Evolutionary conservation across 306 rosid genomes (phyloP), one percentile per base, ranked within the genome.

Genomic region (Begonia peltatifolia): DNA sequence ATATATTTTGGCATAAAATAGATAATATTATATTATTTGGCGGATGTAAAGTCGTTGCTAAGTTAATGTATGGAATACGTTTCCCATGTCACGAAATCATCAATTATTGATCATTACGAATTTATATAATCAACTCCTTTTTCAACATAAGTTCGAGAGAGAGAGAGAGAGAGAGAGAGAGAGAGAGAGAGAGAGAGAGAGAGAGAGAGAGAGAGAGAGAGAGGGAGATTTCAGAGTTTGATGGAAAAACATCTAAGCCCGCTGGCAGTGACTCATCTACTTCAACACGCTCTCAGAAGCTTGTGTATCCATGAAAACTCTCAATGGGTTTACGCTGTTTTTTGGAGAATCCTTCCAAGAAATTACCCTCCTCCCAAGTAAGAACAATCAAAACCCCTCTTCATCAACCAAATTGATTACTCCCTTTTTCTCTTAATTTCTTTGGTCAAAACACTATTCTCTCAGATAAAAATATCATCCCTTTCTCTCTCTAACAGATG

Each of bases 401-500:
- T 17, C 1, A 17, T 17, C 18, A 17, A 17, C 18, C 18, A 17
- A 1, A 43, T 43, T 11, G n/a, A 11, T 11, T 43, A 5, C 47
- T 10, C n/a, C 11, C 0, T 43, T 43, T 15, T 58, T 30, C 46
- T 8, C 4, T 14, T 25, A 25, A 25, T 25, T 25, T 25, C 35
- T 6, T 25, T 17, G 18, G 18, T 17, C 5, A 0, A 18, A 49
- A 7, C 12, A 17, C 18, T 17, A 17, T 17, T 17, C 18, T 17
- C 18, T 17, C 18, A 17, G 18, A 17, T 14, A 11, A 14, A 2
- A 51, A 47, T 52, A 52, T 46, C 22, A 23, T 38, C 46, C 18
- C 14, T 30, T 22, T 65, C 8, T 52, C 12, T 25, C 66, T 3
- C 17, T 44, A 18, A 5, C 66, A 90, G 99, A 85, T 92, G 99